Evolutionary conservation across 805 yeast genomes (phyloP), one percentile per base, ranked within the genome.

Genomic region (Cyberlindnera galapagoensis): DNA sequence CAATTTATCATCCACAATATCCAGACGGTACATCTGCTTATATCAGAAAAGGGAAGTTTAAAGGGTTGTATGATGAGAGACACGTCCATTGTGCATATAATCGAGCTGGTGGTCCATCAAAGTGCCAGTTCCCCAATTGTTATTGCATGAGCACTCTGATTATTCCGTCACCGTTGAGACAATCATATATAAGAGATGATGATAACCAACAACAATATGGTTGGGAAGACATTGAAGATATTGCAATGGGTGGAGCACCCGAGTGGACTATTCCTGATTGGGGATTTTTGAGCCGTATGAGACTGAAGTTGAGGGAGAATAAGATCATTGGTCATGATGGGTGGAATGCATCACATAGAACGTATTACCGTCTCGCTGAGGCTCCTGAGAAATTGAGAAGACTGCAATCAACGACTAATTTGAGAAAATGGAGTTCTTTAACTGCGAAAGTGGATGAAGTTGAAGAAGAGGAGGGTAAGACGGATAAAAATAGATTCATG

Each of bases 41-140:
- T 14, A 44, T 54, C 7, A 33, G 24, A 14, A 30, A 49, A 20
- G 63, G 62, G 0, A 38, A 40, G 21, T 57, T 55, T 37, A 52
- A 38, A 31, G 60, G 60, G 1, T 15, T 26, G 6, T 40, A 36
- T 19, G 61, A 59, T 32, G 45, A 46, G 21, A 39, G 62, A 14
- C 44, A 36, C 14, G 11, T 39, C 7, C 29, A 51, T 12, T 55
- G 63, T 37, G 17, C 28, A 1, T 43, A 21, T 17, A 14, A 15
- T 9, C 19, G 30, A 11, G 9, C 18, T 3, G n/a, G 24, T 3
- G 18, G 26, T 2, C 18, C 31, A 25, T 25, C 33, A 14, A 30
- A 31, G 11, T 30, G 38, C 13, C 30, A 26, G 8, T 35, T 34
- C 25, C 20, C 26, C 6, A 33, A 25, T 4, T 46, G 51, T 33